Evolutionary conservation across 163 green algal genomes (phyloP).

Genomic region (Scenedesmus sp.): DNA sequence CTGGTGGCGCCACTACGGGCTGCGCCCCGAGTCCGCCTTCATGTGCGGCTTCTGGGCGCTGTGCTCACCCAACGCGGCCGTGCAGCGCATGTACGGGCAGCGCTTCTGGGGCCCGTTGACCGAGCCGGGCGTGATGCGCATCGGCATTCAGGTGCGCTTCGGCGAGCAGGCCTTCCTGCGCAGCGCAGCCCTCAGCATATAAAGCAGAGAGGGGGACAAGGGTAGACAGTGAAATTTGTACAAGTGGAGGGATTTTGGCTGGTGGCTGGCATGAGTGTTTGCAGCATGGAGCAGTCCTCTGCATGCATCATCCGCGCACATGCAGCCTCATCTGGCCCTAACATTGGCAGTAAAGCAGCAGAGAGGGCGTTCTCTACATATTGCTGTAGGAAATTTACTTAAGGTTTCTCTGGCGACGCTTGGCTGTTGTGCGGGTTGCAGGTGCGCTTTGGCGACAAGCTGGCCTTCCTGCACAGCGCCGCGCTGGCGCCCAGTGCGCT

Average conservation of each 20-base stretch:
- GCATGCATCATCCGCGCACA: no score
- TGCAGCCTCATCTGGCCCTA: no score
- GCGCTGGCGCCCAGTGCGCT: not conserved
- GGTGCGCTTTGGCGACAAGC: slow-evolving; percentile 12
- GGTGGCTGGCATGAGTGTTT: no score
- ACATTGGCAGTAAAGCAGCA: no score
- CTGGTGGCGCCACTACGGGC: not conserved
- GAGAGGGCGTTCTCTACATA: no score
- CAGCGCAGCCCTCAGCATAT: not conserved
- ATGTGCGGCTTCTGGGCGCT: slow-evolving; percentile 51
- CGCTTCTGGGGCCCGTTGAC: slow-evolving; percentile 16
- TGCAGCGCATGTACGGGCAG: not conserved
- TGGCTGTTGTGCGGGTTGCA: no score
- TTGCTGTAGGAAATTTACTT: no score
- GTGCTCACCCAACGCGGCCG: slow-evolving; percentile 6
- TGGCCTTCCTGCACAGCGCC: not conserved
- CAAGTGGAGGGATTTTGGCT: no score
- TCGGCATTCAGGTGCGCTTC: slow-evolving; percentile 38
- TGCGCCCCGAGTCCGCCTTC: slow-evolving; percentile 35
- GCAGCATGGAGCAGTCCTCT: no score
- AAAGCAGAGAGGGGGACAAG: not conserved
- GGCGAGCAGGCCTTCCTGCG: not conserved
- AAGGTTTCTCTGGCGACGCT: no score
- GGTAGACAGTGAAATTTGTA: no score
- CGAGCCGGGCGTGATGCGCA: not conserved